Percentiles rank a stretch among this genome's conserved stretches.
Evolutionary conservation across 192 early-diverging fungal genomes (phyloP).

Genomic region (Kickxella alabastrina): DNA sequence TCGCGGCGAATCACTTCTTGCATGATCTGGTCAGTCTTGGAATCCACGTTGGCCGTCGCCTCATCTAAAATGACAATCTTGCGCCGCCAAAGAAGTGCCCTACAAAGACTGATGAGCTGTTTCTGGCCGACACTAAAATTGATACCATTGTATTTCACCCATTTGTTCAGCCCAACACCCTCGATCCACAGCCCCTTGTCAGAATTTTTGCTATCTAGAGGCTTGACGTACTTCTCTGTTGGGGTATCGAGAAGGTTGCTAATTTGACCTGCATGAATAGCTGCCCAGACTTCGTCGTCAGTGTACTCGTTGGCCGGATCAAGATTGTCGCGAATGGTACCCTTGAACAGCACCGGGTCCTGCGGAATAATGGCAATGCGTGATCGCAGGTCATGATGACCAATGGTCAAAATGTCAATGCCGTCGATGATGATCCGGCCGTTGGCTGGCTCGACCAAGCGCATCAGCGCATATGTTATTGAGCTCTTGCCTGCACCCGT

Average conservation of each 20-base stretch:
- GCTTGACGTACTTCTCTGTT: slow-evolving; percentile 35
- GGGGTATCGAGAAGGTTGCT: slow-evolving; percentile 22
- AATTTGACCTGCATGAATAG: slow-evolving; percentile 61
- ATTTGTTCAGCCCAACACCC: background rate
- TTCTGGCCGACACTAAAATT: slow-evolving; percentile 81
- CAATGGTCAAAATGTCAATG: slow-evolving; percentile 51
- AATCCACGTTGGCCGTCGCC: slow-evolving; percentile 69
- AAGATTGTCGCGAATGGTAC: slow-evolving; percentile 55
- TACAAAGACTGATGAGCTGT: slow-evolving; percentile 61
- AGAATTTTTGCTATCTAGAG: slow-evolving; percentile 54
- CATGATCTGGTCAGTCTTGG: slow-evolving; percentile 59
- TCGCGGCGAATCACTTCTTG: slow-evolving; percentile 67
- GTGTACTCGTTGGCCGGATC: slow-evolving; percentile 35
- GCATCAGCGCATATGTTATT: slow-evolving; percentile 15
- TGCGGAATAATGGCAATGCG: slow-evolving; percentile 79
- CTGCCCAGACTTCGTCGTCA: slow-evolving; percentile 64
- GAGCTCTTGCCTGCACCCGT: slow-evolving; percentile 65
- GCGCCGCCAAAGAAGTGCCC: background rate
- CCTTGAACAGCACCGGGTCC: slow-evolving; percentile 68
- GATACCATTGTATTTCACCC: slow-evolving; percentile 59
- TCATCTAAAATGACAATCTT: slow-evolving; percentile 67
- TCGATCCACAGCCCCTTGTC: background rate
- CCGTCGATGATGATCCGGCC: slow-evolving; percentile 63
- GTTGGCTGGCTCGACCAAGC: slow-evolving; percentile 45
- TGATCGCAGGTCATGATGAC: slow-evolving; percentile 47